Conservation (phyloP, 2,329 filamentous ascomycete genomes). For the Dactylellina cionopaga region DNA sequence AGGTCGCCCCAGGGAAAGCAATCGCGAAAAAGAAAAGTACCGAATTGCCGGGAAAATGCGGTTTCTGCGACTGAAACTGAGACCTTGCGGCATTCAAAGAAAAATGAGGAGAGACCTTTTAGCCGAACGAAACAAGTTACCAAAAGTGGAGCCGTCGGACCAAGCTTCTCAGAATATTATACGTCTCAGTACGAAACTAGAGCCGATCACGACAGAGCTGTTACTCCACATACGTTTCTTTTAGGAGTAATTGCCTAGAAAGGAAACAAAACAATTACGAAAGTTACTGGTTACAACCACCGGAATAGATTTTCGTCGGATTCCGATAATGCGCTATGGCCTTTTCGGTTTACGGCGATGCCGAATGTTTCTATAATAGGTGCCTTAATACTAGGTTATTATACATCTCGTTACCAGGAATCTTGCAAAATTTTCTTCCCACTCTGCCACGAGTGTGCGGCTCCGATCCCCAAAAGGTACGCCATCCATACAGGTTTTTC, state of each 20-base stretch:
- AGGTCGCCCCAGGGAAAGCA: conserved; percentile 3
- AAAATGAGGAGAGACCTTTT: conserved; percentile 14
- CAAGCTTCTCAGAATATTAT: conserved; percentile 36
- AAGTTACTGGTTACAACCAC: too few species aligned
- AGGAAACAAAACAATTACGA: conserved; percentile 12
- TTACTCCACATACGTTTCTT: conserved; percentile 19
- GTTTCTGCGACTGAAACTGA: conserved; percentile 30
- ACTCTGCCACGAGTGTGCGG: conserved; percentile 30
- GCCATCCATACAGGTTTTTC: background rate
- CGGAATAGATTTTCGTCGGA: conserved; percentile 33
- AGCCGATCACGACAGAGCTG: too few species aligned
- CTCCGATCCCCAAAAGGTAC: conserved; percentile 12
- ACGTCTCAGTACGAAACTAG: conserved; percentile 22
- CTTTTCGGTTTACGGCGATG: conserved; percentile 47
- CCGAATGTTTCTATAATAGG: conserved; percentile 48
- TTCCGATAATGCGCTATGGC: conserved; percentile 32
- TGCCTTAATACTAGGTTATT: conserved; percentile 17
- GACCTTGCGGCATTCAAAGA: conserved; percentile 38
- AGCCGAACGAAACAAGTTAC: too few species aligned
- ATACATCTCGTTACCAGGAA: conserved; percentile 52
- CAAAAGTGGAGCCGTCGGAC: conserved; percentile 13
- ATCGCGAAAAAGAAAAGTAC: background rate
- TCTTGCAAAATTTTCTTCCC: conserved; percentile 39
- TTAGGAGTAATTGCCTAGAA: conserved; percentile 35
- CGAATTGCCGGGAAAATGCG: too few species aligned